Evolutionary conservation across 2,329 filamentous ascomycete genomes (phyloP), one percentile per base, ranked within the genome.

Genomic region (Trichoderma sp.): DNA sequence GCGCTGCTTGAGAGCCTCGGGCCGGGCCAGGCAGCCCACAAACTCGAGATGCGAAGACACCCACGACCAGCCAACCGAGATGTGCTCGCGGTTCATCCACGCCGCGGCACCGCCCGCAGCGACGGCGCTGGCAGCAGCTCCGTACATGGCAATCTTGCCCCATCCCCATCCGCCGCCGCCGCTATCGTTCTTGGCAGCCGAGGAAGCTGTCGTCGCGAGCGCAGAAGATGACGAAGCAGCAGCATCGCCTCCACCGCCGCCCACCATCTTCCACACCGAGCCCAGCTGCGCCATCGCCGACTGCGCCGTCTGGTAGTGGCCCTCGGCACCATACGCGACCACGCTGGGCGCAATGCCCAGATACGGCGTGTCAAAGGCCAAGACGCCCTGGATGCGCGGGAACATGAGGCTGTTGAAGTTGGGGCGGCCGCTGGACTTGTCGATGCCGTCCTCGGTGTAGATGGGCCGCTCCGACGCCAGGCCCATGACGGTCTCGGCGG

Each of bases 281-380:
- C 90, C 89, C 73, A 93, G 80, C 78, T 89, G 86, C 7, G 88
- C 83, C 64, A 96, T 87, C 5, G 93, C 91, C 0, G 89, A 85
- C 3, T 92, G 91, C 0, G 89, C 90, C 71, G 90, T 79, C 72
- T 79, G 91, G 81, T 95, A 95, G 75, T 97, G 93, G 53, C 88
- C 90, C 83, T 98, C 94, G 6, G 95, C 94, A 70, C 91, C 89
- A 78, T 95, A 91, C 4, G 92, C 92, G n/a, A 96, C 90, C 1
- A 96, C 91, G 31, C 92, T 91, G 0, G 92, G 92, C 27, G 90
- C 88, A 72, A 94, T 93, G 69, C 92, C 92, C 1, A 96, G 86
- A 78, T 92, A 99, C 0, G 96, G 96, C 0, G 96, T 99, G 81
- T 98, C 95, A 78, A 97, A 97, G 62, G 94, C 93, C 59, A 98